A percentile compares a stretch with the other conserved stretches of the same genome.
These are phyloP conservation scores for Bonnemaisonia californica DNA, from an alignment of 31 red algal genomes.

Conservation along the genomic window DNA sequence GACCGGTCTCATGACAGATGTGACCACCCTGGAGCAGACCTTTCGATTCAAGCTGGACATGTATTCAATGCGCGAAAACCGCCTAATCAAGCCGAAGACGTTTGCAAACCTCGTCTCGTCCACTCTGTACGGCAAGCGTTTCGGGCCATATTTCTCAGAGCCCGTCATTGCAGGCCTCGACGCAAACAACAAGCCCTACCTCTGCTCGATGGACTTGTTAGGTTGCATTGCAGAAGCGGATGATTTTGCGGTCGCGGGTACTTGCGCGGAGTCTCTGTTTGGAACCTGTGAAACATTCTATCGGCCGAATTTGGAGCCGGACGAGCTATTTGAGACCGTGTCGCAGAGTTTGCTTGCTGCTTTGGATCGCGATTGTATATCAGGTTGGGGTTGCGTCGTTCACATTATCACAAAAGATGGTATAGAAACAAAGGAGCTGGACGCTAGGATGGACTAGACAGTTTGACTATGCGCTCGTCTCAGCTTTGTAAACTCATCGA, in stretches of 20 bases:
- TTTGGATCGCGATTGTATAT: conserved; percentile 92
- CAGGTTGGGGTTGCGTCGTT: conserved; percentile 93
- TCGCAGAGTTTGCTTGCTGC: conserved; percentile 86
- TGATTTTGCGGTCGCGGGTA: conserved; percentile 89
- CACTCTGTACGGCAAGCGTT: conserved; percentile 95
- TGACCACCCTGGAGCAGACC: conserved; percentile 73
- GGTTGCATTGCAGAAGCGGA: conserved; percentile 73
- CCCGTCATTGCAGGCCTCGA: conserved; percentile 92
- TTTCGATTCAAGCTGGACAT: conserved; percentile 86
- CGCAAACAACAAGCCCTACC: conserved; percentile 78
- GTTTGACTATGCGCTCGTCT: neutral
- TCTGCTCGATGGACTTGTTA: conserved; percentile 91
- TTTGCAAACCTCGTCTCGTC: conserved; percentile 86
- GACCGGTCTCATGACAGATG: conserved; percentile 88
- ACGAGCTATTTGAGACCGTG: conserved; percentile 94
- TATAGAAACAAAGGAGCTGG: conserved; percentile 69
- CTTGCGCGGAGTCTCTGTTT: conserved; percentile 91
- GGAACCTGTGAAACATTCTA: conserved; percentile 98
- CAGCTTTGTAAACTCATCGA: neutral
- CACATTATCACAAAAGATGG: conserved; percentile 93
- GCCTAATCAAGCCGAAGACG: conserved; percentile 79
- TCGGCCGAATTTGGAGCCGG: conserved; percentile 76
- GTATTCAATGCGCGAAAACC: conserved; percentile 90
- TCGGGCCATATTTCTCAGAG: conserved; percentile 96
- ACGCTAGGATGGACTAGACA: conserved; percentile 91